These are phyloP conservation scores for Nemania sp. DNA, from an alignment of 2,329 filamentous ascomycete species.

Conservation along the genomic window DNA sequence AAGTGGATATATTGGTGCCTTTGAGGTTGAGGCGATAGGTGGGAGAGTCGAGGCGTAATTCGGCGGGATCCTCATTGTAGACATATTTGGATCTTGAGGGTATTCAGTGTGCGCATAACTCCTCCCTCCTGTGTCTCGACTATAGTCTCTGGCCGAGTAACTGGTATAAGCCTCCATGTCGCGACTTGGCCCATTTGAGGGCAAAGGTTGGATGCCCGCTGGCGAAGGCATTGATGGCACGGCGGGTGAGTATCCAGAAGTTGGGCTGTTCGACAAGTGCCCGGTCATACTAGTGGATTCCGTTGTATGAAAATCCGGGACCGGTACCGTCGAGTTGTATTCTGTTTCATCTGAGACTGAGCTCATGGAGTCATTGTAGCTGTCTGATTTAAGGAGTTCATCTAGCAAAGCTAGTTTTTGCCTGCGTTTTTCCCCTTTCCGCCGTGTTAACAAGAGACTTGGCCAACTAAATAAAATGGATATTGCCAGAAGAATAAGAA, in stretches of 20 bases:
- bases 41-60: constrained; percentile 27
- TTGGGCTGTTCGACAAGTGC: constrained; percentile 33
- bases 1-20: constrained; percentile 29
- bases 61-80: constrained; percentile 22
- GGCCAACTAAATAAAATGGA: background rate
- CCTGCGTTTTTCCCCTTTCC: constrained; percentile 47
- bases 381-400: constrained; percentile 42
- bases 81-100: constrained; percentile 23
- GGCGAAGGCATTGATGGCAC: constrained; percentile 23
- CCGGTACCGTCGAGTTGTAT: constrained; percentile 23
- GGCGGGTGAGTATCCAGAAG: constrained; percentile 24
- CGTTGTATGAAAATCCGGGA: constrained; percentile 14
- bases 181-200: constrained; percentile 26
- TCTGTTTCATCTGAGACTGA: constrained; percentile 38
- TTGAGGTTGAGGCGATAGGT: constrained; percentile 27
- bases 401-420: constrained; percentile 48
- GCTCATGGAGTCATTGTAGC: constrained; percentile 37
- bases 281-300: constrained; percentile 13
- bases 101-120: constrained; percentile 23
- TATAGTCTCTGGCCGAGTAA: constrained; percentile 28
- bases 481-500: constrained; percentile 8
- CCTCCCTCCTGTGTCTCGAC: constrained; percentile 24
- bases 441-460: constrained; percentile 23
- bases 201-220: constrained; percentile 26
- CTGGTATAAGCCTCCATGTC: constrained; percentile 29